Evolutionary conservation across 2,329 filamentous ascomycete species (phyloP).

Genomic region (Alternaria rosae): DNA sequence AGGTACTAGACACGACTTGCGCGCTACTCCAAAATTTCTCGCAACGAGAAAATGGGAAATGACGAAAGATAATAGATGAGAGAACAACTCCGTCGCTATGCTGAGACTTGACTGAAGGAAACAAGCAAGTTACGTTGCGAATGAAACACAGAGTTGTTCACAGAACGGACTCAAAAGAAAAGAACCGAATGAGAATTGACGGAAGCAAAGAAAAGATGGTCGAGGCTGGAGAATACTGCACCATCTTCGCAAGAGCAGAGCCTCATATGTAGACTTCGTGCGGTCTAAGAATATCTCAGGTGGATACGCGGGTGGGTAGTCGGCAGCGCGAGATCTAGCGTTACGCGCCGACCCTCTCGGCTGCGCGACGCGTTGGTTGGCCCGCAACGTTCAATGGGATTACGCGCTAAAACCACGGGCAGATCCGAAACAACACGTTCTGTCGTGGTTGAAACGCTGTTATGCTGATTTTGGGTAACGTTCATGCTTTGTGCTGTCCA

Average conservation of each 20-base stretch:
- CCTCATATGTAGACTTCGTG: constrained; percentile 13
- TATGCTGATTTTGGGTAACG: constrained; percentile 2
- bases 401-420: constrained; percentile 17
- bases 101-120: constrained; percentile 6
- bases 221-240: constrained; percentile 8
- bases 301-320: constrained; percentile 13
- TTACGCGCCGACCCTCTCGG: constrained; percentile 27
- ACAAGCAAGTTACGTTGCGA: constrained; percentile 1
- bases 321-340: constrained; percentile 23
- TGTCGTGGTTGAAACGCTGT: constrained; percentile 24
- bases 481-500: constrained; percentile 10
- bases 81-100: constrained; percentile 9
- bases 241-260: background rate
- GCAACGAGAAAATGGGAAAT: background rate
- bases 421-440: constrained; percentile 20
- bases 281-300: constrained; percentile 23
- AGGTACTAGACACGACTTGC: constrained; percentile 6
- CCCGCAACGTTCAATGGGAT: constrained; percentile 6
- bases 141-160: constrained; percentile 14
- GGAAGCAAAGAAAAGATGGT: constrained; percentile 13
- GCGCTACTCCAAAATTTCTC: background rate
- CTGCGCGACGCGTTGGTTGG: constrained; percentile 31
- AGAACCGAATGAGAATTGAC: constrained; percentile 8
- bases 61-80: background rate
- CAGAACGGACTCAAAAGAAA: constrained; percentile 27